phyloP scores from a whole-genome alignment of 2,329 filamentous ascomycete species.

The Alternaria incomplexa region DNA sequence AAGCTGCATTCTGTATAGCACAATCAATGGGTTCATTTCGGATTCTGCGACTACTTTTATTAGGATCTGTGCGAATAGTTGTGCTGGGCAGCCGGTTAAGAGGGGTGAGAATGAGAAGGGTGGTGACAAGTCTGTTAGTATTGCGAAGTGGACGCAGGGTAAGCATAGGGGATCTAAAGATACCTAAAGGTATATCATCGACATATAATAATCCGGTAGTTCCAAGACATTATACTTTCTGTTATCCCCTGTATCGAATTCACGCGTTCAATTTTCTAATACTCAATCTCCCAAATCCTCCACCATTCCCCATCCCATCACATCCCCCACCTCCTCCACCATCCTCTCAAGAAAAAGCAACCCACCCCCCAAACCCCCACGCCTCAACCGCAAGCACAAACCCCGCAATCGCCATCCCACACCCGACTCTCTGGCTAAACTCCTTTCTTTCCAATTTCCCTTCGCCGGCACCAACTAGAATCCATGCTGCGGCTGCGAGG shows the following conservation, averaged over 20 bases:
- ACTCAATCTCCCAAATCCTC: too few relatives aligned
- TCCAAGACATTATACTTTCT: not conserved
- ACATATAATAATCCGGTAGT: not conserved
- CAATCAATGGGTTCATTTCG: not conserved
- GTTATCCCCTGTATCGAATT: too few relatives aligned
- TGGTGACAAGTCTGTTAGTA: not conserved
- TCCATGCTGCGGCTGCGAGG: conserved; percentile 18
- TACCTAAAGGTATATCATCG: not conserved
- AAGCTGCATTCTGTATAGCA: not conserved
- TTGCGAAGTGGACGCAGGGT: not conserved
- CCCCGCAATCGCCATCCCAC: not conserved
- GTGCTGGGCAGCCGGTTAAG: not conserved
- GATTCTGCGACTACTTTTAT: not conserved
- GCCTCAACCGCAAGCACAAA: not conserved
- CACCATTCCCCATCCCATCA: too few relatives aligned
- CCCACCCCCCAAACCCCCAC: not conserved
- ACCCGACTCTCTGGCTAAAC: not conserved
- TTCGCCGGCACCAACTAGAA: not conserved
- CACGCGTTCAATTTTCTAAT: too few relatives aligned
- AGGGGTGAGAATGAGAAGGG: not conserved
- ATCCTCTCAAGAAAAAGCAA: not conserved
- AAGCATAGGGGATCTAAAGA: not conserved
- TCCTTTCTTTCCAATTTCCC: not conserved
- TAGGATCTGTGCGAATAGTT: not conserved
- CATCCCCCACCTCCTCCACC: not conserved